Base-by-base conservation (phyloP, 169 alveolate genomes). In the Miamiensis avidus region DNA sequence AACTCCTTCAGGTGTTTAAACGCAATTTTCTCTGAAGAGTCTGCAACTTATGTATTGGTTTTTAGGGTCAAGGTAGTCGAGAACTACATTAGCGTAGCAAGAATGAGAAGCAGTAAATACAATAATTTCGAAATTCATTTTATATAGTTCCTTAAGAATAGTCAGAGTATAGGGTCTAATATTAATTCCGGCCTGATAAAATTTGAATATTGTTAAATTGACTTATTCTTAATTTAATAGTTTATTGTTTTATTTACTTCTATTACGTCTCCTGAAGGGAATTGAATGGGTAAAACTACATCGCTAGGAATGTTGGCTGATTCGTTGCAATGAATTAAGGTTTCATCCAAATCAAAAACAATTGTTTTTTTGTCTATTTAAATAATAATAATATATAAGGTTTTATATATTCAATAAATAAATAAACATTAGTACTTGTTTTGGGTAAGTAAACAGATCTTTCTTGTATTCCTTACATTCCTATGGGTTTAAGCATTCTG, bases 261-360 rank as follows among this genome's bases (percentile, higher is more conserved):
- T 28, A 90, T 85, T 25, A 90, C 82, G 72, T 90, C 94, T 73
- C 94, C 94, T 27, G 91, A 87, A 4, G 92, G 92, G 85, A 90
- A 90, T 82, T 73, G 84, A 34, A 88, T 86, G 28, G 91, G 94
- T 30, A 88, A 84, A 32, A 83, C 65, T 73, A 89, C 89, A 78
- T 90, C 91, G 0, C 85, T 76, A n/a, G 89, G 83, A 16, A 74
- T 74, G 25, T 78, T 73, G 49, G 76, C 83, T 28, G 86, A 88
- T 31, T 94, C 94, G 31, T 82, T 74, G 83, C 96, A 93, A 87
- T 95, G 95, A 1, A 91, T 94, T 25, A 95, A 84, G 0, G 98
- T 95, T 86, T 95, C 98, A 91, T 95, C 98, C 76, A 93, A 93
- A 82, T 95, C 98, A 84, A 95, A 93, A 72, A 95, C 89, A 32